phyloP scores from a whole-genome alignment of 371 early-diverging fungal genomes.

The Mucor racemosus region DNA sequence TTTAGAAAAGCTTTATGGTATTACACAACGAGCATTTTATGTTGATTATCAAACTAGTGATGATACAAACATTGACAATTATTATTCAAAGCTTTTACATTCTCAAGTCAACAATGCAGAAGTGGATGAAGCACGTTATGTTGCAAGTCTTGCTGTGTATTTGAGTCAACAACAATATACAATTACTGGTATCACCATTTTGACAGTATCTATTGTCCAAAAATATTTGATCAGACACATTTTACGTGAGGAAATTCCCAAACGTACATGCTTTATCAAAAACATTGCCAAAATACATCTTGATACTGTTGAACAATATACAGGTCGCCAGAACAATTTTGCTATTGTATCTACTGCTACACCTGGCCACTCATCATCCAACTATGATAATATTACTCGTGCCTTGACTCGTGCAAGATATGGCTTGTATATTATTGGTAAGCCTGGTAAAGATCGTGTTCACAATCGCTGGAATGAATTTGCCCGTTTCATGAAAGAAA shows the following conservation, averaged over 20 bases:
- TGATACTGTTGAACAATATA: slow-evolving; percentile 27
- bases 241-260: slow-evolving; percentile 24
- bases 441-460: slow-evolving; percentile 14
- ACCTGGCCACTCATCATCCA: slow-evolving; percentile 17
- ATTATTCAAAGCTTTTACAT: slow-evolving; percentile 1
- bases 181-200: slow-evolving; percentile 19
- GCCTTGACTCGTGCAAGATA: slow-evolving; percentile 45
- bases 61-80: neutral
- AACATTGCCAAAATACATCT: slow-evolving; percentile 16
- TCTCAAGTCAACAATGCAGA: slow-evolving; percentile 18
- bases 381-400: slow-evolving; percentile 22
- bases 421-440: slow-evolving; percentile 48
- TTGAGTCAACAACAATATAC: slow-evolving; percentile 39
- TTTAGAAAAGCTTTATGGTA: slow-evolving; percentile 23
- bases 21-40: slow-evolving; percentile 34
- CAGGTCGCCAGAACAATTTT: slow-evolving; percentile 32
- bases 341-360: slow-evolving; percentile 35
- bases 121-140: slow-evolving; percentile 39
- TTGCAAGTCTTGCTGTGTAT: slow-evolving; percentile 40
- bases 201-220: slow-evolving; percentile 27
- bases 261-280: slow-evolving; percentile 20
- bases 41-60: slow-evolving; percentile 20
- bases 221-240: slow-evolving; percentile 29
- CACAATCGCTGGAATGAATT: slow-evolving; percentile 33
- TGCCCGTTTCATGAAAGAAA: slow-evolving; percentile 29